phyloP scores from a whole-genome alignment of 768 basidiomycete species.

The Leucosporidium creatinivorum region DNA sequence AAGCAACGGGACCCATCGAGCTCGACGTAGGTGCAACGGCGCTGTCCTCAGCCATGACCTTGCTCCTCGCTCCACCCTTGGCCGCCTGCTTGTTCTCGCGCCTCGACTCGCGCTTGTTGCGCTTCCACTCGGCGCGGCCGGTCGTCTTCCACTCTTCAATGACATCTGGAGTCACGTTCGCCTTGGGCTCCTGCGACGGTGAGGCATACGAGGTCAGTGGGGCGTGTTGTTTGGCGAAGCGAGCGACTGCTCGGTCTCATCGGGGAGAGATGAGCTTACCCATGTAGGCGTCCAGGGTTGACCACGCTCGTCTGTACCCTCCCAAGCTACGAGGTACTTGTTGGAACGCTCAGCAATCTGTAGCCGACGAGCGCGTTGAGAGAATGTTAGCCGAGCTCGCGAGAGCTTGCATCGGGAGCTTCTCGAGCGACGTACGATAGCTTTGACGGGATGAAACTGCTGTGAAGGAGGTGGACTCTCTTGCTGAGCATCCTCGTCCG shows the following conservation, averaged over 20 bases:
- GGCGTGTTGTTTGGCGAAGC: background rate
- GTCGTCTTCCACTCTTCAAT: constrained; percentile 1
- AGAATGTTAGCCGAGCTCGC: too few species aligned
- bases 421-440: too few species aligned
- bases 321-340: background rate
- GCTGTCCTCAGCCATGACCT: background rate
- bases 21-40: background rate
- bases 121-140: background rate
- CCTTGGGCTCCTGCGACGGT: constrained; percentile 24
- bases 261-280: too few species aligned
- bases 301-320: background rate
- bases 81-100: background rate
- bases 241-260: too few species aligned
- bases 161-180: constrained; percentile 10
- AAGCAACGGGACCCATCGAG: background rate
- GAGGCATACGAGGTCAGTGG: background rate
- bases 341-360: background rate
- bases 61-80: background rate
- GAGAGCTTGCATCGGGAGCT: too few species aligned
- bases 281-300: too few species aligned
- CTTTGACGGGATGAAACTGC: too few species aligned
- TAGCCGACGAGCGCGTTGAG: background rate
- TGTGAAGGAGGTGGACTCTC: too few species aligned
- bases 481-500: too few species aligned
- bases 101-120: background rate